Evolutionary conservation across 768 basidiomycete genomes (phyloP).

Genomic region (Neoboletus brunneissimus): DNA sequence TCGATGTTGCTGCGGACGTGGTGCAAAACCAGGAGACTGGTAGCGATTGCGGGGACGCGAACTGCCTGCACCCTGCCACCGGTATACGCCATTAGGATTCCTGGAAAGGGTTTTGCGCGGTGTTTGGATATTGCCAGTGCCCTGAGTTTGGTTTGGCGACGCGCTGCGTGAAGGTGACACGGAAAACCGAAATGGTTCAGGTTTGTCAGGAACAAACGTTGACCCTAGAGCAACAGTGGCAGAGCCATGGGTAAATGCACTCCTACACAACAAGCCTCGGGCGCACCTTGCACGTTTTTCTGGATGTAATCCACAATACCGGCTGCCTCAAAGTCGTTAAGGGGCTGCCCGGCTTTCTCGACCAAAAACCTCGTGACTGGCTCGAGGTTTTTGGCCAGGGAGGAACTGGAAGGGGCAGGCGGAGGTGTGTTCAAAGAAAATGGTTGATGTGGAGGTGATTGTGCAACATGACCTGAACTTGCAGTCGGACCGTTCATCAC

Average conservation of each 20-base stretch:
- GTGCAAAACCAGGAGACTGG: slow-evolving; percentile 69
- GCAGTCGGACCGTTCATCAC: slow-evolving; percentile 15
- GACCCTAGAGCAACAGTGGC: slow-evolving; percentile 21
- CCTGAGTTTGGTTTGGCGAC: slow-evolving; percentile 23
- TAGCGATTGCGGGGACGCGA: slow-evolving; percentile 68
- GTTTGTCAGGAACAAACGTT: slow-evolving; percentile 33
- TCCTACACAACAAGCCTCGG: slow-evolving; percentile 5
- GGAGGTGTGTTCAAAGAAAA: slow-evolving; percentile 21
- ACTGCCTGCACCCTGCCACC: slow-evolving; percentile 76
- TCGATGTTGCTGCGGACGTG: slow-evolving; percentile 45
- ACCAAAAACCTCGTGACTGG: slow-evolving; percentile 48
- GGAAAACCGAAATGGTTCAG: slow-evolving; percentile 64
- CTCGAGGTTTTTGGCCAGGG: slow-evolving; percentile 45
- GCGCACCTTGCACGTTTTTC: slow-evolving; percentile 47
- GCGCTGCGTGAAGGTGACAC: slow-evolving; percentile 34
- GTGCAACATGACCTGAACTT: slow-evolving; percentile 9
- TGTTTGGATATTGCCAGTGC: slow-evolving; percentile 22
- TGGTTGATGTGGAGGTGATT: slow-evolving; percentile 12
- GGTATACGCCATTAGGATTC: slow-evolving; percentile 75
- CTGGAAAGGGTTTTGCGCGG: slow-evolving; percentile 54
- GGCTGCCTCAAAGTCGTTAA: slow-evolving; percentile 52
- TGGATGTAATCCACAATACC: slow-evolving; percentile 56
- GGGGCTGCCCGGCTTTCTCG: slow-evolving; percentile 44
- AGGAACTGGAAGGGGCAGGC: slow-evolving; percentile 14
- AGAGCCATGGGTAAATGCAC: slow-evolving; percentile 11